Percentiles rank a stretch among this genome's conserved stretches.
Evolutionary conservation across 1,139 yeast species (phyloP).

Genomic region (Kodamaea suecica): DNA sequence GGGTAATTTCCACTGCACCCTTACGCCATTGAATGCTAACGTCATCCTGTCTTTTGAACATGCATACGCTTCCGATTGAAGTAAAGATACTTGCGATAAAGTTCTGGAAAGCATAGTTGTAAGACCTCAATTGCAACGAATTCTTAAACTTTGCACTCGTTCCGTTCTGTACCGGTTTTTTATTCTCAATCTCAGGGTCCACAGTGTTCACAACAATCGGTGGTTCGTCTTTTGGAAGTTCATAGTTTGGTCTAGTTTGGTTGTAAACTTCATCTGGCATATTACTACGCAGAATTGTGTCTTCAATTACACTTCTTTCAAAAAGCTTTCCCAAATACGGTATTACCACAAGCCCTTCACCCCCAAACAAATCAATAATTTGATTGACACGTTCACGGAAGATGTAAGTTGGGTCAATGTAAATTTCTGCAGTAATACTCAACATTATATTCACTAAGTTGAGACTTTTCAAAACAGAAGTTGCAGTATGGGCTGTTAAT

Average conservation of each 20-base stretch:
- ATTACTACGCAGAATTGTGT: conserved; percentile 43
- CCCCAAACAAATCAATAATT: conserved; percentile 44
- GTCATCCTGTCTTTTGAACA: conserved; percentile 46
- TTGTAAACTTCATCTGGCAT: conserved; percentile 49
- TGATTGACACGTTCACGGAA: conserved; percentile 49
- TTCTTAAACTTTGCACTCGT: conserved; percentile 60
- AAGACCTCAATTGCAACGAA: conserved; percentile 51
- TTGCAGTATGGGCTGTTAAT: conserved; percentile 27
- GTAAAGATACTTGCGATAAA: conserved; percentile 42
- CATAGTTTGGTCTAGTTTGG: conserved; percentile 36
- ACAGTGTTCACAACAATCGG: conserved; percentile 37
- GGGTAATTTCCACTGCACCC: conserved; percentile 39
- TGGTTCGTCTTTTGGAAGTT: conserved; percentile 27
- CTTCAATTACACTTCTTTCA: conserved; percentile 55
- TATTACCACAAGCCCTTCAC: conserved; percentile 25
- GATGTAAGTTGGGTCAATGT: conserved; percentile 48
- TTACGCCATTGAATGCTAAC: conserved; percentile 32
- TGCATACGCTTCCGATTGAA: conserved; percentile 39
- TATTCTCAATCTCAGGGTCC: conserved; percentile 29
- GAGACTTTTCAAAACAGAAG: conserved; percentile 32
- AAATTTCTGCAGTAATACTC: conserved; percentile 50
- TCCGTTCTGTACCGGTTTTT: conserved; percentile 24
- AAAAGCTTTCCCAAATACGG: conserved; percentile 41
- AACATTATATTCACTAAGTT: conserved; percentile 38
- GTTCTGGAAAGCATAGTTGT: conserved; percentile 50